phyloP scores from a whole-genome alignment of 345 rosid genomes.

The Carallia pectinifolia region DNA sequence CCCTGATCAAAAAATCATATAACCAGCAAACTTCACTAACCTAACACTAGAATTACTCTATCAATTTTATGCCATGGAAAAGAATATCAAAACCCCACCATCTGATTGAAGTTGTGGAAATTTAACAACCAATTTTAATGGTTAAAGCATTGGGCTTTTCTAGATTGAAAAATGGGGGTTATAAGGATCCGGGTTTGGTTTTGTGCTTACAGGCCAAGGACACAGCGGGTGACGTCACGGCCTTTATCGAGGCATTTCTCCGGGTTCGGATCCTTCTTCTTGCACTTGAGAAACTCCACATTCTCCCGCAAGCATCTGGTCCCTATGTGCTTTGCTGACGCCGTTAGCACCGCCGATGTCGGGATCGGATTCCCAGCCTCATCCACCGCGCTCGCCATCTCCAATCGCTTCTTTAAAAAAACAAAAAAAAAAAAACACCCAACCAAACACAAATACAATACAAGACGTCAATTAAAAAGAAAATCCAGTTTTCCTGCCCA shows the following conservation, averaged over 20 bases:
- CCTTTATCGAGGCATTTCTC: constrained; percentile 98
- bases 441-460: too few species aligned
- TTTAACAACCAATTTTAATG: too few species aligned
- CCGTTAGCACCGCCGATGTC: constrained; percentile 84
- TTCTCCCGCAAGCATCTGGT: constrained; percentile 67
- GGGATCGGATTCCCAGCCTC: constrained; percentile 82
- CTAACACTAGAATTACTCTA: too few species aligned
- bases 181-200: not conserved
- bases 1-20: too few species aligned
- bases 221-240: constrained; percentile 92
- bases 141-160: too few species aligned
- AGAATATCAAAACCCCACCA: too few species aligned
- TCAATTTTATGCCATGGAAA: too few species aligned
- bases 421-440: not conserved
- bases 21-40: too few species aligned
- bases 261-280: constrained; percentile 95
- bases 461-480: too few species aligned
- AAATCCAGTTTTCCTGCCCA: not conserved
- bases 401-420: constrained; percentile 12
- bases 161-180: too few species aligned
- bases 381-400: constrained; percentile 76
- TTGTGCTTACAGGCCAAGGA: constrained; percentile 69
- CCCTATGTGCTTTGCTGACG: constrained; percentile 84
- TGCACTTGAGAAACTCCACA: constrained; percentile 88
- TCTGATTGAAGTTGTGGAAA: too few species aligned